Percentiles rank a stretch among this genome's conserved stretches.
These are phyloP conservation scores for Coix lacrymajobi DNA, from an alignment of 176 grass and related monocot species.

Conservation along the genomic window DNA sequence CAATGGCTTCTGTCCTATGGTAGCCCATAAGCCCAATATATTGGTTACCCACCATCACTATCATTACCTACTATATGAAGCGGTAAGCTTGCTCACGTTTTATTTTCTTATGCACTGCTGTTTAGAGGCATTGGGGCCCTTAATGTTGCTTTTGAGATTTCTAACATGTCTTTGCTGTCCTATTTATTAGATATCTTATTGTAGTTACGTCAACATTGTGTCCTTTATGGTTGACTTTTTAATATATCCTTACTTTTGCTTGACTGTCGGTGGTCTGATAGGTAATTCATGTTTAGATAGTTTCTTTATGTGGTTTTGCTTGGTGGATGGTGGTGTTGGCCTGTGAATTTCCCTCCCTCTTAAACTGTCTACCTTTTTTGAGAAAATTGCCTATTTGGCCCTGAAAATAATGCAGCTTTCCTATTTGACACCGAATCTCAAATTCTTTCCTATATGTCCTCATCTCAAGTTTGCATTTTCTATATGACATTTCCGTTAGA, in stretches of 20 bases:
- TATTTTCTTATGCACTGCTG: not conserved
- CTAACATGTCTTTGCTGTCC: not conserved
- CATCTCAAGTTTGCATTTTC: too few species aligned
- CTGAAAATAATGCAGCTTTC: too few species aligned
- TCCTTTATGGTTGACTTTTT: not conserved
- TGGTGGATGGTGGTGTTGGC: not conserved
- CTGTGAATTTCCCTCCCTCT: not conserved
- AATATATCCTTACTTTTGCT: not conserved
- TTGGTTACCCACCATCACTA: conserved; percentile 13
- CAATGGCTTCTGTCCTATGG: not conserved
- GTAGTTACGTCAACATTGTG: not conserved
- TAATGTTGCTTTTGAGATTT: not conserved
- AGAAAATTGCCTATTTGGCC: too few species aligned
- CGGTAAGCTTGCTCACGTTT: not conserved
- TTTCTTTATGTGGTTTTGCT: not conserved
- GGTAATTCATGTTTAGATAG: not conserved
- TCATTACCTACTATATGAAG: conserved; percentile 18
- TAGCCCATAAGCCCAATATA: not conserved
- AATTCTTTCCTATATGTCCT: too few species aligned
- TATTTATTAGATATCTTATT: not conserved
- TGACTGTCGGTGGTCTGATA: not conserved
- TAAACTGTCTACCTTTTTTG: not conserved
- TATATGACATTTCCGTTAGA: too few species aligned
- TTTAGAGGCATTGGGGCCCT: not conserved
- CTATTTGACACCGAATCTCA: too few species aligned